These are phyloP conservation scores for Poa annua DNA, from an alignment of 176 grass and related monocot genomes.

Conservation along the genomic window DNA sequence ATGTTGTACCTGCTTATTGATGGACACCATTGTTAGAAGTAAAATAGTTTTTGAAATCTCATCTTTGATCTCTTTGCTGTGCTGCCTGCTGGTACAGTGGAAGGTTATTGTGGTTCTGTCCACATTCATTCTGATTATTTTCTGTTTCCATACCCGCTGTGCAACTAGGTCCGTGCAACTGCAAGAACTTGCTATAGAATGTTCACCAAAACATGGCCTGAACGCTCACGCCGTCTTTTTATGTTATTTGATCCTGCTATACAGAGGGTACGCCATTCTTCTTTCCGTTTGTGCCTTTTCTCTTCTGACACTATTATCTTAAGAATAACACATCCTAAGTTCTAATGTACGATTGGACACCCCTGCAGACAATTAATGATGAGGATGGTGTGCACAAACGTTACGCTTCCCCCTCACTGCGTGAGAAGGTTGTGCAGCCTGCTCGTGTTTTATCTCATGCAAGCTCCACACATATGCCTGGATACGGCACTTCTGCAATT, in stretches of 20 bases:
- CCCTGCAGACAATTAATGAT: constrained; percentile 89
- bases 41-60: neutral
- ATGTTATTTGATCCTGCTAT: constrained; percentile 90
- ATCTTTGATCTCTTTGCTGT: neutral
- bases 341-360: constrained; percentile 25
- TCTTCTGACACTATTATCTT: constrained; percentile 1
- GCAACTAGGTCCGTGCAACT: constrained; percentile 83
- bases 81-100: constrained; percentile 16
- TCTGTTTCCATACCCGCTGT: constrained; percentile 34
- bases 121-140: constrained; percentile 16
- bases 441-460: constrained; percentile 64
- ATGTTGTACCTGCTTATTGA: constrained; percentile 12
- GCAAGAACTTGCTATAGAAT: constrained; percentile 91
- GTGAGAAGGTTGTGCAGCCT: constrained; percentile 74
- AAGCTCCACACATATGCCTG: constrained; percentile 56
- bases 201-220: constrained; percentile 95
- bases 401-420: constrained; percentile 86
- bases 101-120: neutral
- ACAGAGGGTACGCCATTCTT: constrained; percentile 71
- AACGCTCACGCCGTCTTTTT: constrained; percentile 76
- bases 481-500: constrained; percentile 94
- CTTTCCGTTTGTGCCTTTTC: constrained; percentile 12
- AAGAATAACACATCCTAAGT: neutral
- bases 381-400: constrained; percentile 98
- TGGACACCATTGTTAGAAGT: neutral